phyloP scores from a whole-genome alignment of 192 early-diverging fungal species.

The Gaertneriomyces sp. region DNA sequence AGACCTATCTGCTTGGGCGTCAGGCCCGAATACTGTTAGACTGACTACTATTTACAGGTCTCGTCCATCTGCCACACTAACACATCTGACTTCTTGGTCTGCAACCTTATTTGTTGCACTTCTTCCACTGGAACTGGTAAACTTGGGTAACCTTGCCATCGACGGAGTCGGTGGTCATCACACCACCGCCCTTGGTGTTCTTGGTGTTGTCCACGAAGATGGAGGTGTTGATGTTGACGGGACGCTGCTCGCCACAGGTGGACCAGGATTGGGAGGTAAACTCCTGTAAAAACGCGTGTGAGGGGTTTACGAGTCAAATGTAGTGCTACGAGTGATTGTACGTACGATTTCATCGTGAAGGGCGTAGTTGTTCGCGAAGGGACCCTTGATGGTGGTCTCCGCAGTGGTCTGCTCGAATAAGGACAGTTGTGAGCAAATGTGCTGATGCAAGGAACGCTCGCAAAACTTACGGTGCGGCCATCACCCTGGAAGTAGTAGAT shows the following conservation, averaged over 20 bases:
- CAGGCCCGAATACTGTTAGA: no score
- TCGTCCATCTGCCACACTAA: no score
- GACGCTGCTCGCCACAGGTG: slow-evolving; percentile 18
- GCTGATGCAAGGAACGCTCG: background rate
- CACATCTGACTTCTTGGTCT: no score
- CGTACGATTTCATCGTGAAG: slow-evolving; percentile 13
- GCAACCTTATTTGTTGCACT: background rate
- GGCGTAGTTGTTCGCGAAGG: slow-evolving; percentile 20
- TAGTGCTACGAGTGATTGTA: background rate
- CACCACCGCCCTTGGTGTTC: slow-evolving; percentile 9
- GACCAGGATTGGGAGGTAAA: slow-evolving; percentile 26
- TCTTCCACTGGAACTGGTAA: slow-evolving; percentile 26
- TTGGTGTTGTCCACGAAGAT: slow-evolving; percentile 27
- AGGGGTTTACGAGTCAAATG: background rate
- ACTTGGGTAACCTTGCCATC: slow-evolving; percentile 29
- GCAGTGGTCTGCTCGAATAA: slow-evolving; percentile 4
- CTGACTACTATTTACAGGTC: no score
- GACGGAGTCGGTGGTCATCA: slow-evolving; percentile 32
- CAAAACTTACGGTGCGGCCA: slow-evolving; percentile 8
- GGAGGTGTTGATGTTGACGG: slow-evolving; percentile 30
- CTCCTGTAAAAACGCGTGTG: background rate
- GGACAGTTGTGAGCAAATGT: background rate
- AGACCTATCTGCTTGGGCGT: no score
- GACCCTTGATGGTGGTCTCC: slow-evolving; percentile 11
- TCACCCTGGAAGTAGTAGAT: slow-evolving; percentile 36